Evolutionary conservation across 495 filamentous ascomycete species (phyloP).

Genomic region (Schizothecium vesticola): DNA sequence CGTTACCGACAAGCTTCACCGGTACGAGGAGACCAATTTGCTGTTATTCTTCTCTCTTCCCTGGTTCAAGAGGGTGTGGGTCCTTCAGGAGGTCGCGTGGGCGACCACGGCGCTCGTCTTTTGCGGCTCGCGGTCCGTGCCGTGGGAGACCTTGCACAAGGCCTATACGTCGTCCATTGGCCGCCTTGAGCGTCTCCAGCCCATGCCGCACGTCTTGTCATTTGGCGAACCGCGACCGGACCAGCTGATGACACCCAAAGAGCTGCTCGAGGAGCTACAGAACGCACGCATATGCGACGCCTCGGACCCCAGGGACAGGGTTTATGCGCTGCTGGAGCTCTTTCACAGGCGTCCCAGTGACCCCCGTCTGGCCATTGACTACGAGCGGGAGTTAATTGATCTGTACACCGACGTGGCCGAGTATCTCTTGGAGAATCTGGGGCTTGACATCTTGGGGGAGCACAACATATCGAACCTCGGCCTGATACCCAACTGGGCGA

Average conservation of each 20-base stretch:
- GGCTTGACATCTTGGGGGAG: not conserved
- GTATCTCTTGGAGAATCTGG: not conserved
- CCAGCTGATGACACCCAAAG: not conserved
- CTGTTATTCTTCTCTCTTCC: not conserved
- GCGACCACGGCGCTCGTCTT: not conserved
- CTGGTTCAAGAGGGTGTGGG: not conserved
- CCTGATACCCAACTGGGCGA: not conserved
- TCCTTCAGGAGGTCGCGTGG: not conserved
- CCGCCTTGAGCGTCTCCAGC: not conserved
- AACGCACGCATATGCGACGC: not conserved
- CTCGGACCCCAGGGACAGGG: not conserved
- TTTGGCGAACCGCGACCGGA: not conserved
- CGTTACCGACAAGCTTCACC: not conserved
- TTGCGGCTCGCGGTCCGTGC: not conserved
- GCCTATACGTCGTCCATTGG: not conserved
- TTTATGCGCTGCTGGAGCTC: not conserved
- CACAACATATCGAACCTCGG: too few relatives aligned
- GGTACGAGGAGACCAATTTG: not conserved
- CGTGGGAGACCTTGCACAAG: not conserved
- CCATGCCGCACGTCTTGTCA: not conserved
- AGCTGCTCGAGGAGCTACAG: not conserved
- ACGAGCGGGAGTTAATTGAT: not conserved
- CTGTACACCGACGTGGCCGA: not conserved
- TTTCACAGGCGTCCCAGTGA: not conserved
- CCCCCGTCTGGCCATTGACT: not conserved